Percentiles rank a stretch among this genome's conserved stretches.
Evolutionary conservation across 345 rosid species (phyloP).

Genomic region (Eutrema japonicum): DNA sequence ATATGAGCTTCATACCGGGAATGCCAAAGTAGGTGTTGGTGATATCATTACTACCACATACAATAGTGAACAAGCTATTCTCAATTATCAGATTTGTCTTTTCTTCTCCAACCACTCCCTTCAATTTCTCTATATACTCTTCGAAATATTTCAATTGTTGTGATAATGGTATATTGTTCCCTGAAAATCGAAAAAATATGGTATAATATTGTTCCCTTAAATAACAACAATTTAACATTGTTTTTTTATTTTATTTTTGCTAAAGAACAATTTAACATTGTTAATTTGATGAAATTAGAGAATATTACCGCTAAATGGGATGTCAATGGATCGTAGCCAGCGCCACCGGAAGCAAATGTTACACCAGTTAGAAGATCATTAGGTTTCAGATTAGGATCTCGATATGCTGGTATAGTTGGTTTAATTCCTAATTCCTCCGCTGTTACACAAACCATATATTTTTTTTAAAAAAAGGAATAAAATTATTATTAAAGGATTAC

Average conservation of each 20-base stretch:
- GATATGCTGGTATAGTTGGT: neutral
- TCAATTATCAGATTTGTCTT: slow-evolving; percentile 43
- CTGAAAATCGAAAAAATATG: slow-evolving; percentile 18
- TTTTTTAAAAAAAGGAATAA: no score
- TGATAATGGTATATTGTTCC: slow-evolving; percentile 44
- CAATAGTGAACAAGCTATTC: slow-evolving; percentile 48
- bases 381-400: neutral
- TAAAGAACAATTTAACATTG: neutral
- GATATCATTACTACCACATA: slow-evolving; percentile 63
- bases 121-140: slow-evolving; percentile 51
- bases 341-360: neutral
- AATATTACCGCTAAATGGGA: neutral
- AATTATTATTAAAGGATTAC: no score
- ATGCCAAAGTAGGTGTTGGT: slow-evolving; percentile 50
- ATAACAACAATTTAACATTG: neutral
- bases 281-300: neutral
- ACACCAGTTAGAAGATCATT: slow-evolving; percentile 5
- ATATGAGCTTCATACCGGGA: slow-evolving; percentile 31
- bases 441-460: neutral
- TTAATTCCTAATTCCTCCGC: neutral
- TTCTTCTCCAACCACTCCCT: slow-evolving; percentile 49
- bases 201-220: neutral
- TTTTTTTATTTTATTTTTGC: neutral
- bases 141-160: slow-evolving; percentile 51
- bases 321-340: slow-evolving; percentile 1